A percentile compares a stretch with the other conserved stretches of the same genome.
Evolutionary conservation across 2,329 filamentous ascomycete species (phyloP).

Genomic region (Hortaea sp.): DNA sequence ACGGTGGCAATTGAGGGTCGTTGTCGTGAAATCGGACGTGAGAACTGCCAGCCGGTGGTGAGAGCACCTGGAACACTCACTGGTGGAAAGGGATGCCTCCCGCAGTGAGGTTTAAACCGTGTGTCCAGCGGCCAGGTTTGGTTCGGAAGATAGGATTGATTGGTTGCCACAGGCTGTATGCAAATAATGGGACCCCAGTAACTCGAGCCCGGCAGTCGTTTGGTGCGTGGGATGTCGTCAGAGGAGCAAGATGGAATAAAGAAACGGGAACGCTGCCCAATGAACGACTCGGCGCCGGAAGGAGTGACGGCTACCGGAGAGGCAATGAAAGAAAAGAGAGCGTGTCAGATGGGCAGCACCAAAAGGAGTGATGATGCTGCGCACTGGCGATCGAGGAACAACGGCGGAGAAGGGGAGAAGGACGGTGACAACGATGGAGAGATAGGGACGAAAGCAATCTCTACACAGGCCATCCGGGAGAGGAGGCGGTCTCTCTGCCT

Average conservation of each 20-base stretch:
- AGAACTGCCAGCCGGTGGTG: constrained; percentile 8
- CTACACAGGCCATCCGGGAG: not conserved
- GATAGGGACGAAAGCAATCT: constrained; percentile 1
- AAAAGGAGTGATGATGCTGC: constrained; percentile 24
- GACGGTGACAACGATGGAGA: constrained; percentile 1
- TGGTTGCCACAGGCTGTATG: not conserved
- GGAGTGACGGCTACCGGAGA: constrained; percentile 19
- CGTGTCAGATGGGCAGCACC: constrained; percentile 15
- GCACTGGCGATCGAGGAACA: constrained; percentile 3
- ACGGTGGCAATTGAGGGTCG: constrained; percentile 7
- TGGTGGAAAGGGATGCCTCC: constrained; percentile 13
- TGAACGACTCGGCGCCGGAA: constrained; percentile 21
- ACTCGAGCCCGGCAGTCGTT: constrained; percentile 3
- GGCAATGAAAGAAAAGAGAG: constrained; percentile 14
- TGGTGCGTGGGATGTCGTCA: constrained; percentile 1
- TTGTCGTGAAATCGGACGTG: constrained; percentile 8
- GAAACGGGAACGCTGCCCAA: constrained; percentile 13
- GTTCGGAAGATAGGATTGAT: constrained; percentile 1
- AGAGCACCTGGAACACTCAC: constrained; percentile 2
- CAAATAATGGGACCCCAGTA: not conserved
- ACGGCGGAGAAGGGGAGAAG: not conserved
- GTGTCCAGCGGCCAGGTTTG: constrained; percentile 8
- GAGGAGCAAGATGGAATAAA: constrained; percentile 9
- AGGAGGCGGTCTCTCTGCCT: not conserved
- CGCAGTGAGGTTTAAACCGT: constrained; percentile 7